Evolutionary conservation across 805 yeast species (phyloP).

Genomic region (Helenozyma baotianmanensis): DNA sequence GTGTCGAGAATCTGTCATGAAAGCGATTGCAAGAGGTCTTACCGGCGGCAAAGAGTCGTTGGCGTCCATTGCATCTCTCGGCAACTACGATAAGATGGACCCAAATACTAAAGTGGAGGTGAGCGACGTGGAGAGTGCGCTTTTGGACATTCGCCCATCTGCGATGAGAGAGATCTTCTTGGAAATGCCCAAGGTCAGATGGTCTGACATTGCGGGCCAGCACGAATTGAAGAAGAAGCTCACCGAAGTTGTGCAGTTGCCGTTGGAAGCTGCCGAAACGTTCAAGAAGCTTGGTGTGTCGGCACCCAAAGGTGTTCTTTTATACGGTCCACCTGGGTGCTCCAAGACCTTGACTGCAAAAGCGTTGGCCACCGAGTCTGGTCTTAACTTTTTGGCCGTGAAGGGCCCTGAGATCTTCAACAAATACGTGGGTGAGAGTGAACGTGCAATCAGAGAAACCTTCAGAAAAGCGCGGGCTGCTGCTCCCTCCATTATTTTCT

Average conservation of each 20-base stretch:
- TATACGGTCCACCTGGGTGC: conserved; percentile 99
- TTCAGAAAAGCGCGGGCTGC: conserved; percentile 90
- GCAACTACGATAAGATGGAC: conserved; percentile 3
- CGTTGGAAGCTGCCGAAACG: conserved; percentile 75
- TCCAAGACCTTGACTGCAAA: conserved; percentile 95
- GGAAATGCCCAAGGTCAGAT: conserved; percentile 89
- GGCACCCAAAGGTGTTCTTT: conserved; percentile 88
- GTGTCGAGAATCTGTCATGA: conserved; percentile 83
- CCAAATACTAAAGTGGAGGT: conserved; percentile 43
- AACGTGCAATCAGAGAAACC: conserved; percentile 89
- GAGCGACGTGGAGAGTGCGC: conserved; percentile 64
- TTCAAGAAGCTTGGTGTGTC: conserved; percentile 73
- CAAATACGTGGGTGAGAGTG: conserved; percentile 95
- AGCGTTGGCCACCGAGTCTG: conserved; percentile 96
- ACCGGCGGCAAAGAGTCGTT: conserved; percentile 8
- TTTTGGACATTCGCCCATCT: conserved; percentile 83
- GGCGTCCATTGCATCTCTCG: conserved; percentile 1
- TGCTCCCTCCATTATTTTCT: conserved; percentile 89
- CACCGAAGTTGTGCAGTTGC: conserved; percentile 87
- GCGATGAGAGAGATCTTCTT: conserved; percentile 95
- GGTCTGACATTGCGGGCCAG: conserved; percentile 98
- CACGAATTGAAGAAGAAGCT: conserved; percentile 73
- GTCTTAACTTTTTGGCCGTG: conserved; percentile 92
- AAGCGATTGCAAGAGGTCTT: conserved; percentile 64
- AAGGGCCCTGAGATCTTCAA: conserved; percentile 94